Conservation (phyloP, 2,329 filamentous ascomycete species). For the Cercospora brassicicola region DNA sequence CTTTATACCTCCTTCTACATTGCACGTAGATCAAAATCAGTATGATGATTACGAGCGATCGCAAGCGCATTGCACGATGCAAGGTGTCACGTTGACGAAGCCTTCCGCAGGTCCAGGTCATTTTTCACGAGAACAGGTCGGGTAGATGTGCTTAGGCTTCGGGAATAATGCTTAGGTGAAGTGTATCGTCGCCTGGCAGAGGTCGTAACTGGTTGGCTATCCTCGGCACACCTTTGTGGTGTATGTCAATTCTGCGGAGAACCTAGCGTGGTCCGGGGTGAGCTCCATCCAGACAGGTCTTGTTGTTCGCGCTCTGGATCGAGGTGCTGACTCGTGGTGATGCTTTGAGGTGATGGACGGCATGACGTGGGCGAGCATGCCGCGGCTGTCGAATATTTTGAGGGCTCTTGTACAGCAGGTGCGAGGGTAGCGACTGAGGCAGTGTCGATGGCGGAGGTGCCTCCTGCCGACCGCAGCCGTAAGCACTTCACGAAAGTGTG, state of each 20-base stretch:
- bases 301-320: slow-evolving; percentile 2
- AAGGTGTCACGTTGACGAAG: slow-evolving; percentile 20
- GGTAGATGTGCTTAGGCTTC: slow-evolving; percentile 13
- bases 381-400: background rate
- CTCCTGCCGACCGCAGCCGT: slow-evolving; percentile 1
- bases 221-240: slow-evolving; percentile 19
- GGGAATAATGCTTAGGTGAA: slow-evolving; percentile 17
- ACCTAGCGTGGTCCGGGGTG: slow-evolving; percentile 5
- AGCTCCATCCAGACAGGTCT: background rate
- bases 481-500: background rate
- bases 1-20: background rate
- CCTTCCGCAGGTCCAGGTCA: slow-evolving; percentile 21
- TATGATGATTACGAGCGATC: background rate
- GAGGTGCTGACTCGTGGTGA: background rate
- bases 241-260: slow-evolving; percentile 20
- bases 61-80: slow-evolving; percentile 20
- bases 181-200: slow-evolving; percentile 14
- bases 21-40: slow-evolving; percentile 1
- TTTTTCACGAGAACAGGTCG: slow-evolving; percentile 23
- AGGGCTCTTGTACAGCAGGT: background rate
- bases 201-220: slow-evolving; percentile 22
- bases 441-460: background rate
- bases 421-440: background rate
- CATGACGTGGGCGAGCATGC: slow-evolving; percentile 10
- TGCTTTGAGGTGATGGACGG: background rate